A percentile compares a stretch with the other conserved stretches of the same genome.
phyloP scores from a whole-genome alignment of 495 filamentous ascomycete species.

The Podospora pseudoanserina region DNA sequence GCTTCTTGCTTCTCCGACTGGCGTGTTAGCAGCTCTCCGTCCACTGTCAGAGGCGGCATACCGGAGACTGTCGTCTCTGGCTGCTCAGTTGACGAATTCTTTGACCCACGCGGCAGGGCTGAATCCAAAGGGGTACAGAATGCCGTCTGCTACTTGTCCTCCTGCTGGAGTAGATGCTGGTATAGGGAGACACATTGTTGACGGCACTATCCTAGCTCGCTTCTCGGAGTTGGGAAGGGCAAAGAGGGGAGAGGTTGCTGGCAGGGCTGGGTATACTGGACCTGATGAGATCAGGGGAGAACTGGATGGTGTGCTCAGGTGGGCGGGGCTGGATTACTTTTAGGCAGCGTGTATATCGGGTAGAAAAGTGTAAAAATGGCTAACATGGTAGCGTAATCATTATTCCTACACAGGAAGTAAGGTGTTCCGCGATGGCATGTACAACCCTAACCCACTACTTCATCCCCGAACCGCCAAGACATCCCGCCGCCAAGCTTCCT shows the following conservation, averaged over 20 bases:
- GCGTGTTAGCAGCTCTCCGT: conserved; percentile 70
- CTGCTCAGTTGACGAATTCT: conserved; percentile 69
- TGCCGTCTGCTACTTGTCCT: conserved; percentile 32
- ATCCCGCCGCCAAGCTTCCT: not conserved
- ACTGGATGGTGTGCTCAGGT: conserved; percentile 35
- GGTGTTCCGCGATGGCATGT: too few species aligned
- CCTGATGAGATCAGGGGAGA: conserved; percentile 41
- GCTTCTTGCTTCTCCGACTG: conserved; percentile 68
- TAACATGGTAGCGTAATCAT: too few species aligned
- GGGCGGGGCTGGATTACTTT: conserved; percentile 36
- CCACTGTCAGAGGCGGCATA: conserved; percentile 76
- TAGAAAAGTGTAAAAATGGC: not conserved
- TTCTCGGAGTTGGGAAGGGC: conserved; percentile 69
- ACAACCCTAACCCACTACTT: not conserved
- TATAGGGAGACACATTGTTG: conserved; percentile 48
- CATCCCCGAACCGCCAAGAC: not conserved
- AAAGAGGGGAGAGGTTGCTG: conserved; percentile 65
- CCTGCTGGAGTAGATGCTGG: conserved; percentile 45
- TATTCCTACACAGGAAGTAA: too few species aligned
- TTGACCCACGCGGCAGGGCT: conserved; percentile 74
- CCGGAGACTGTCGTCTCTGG: conserved; percentile 76
- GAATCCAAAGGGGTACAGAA: conserved; percentile 75
- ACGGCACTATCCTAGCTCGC: conserved; percentile 51
- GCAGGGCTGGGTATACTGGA: conserved; percentile 48
- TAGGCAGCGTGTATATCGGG: conserved; percentile 2